Percentiles rank a stretch among this genome's conserved stretches.
Conservation (phyloP, 148 eudicot genomes). For the Polygonum aviculare region DNA sequence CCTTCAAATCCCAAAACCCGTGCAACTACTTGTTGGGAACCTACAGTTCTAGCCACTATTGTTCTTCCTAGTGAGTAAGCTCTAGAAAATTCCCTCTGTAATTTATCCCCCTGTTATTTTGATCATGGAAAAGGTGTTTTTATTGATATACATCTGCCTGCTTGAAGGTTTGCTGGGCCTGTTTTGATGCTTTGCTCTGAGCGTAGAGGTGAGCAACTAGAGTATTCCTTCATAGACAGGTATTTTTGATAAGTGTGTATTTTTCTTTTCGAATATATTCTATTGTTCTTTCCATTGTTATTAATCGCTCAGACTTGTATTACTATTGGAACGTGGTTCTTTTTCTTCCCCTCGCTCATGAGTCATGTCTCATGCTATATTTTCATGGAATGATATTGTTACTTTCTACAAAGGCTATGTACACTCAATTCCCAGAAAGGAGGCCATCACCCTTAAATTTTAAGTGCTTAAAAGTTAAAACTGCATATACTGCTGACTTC, state of each 20-base stretch:
- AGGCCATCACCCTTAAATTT: not conserved
- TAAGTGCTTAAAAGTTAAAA: not conserved
- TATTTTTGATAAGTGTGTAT: constrained; percentile 9
- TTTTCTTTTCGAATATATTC: not conserved
- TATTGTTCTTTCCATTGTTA: not conserved
- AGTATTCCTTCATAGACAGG: constrained; percentile 91
- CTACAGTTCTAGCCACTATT: constrained; percentile 83
- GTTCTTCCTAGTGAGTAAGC: constrained; percentile 99
- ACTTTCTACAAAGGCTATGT: not conserved
- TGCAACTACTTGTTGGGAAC: constrained; percentile 78
- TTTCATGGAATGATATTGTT: too few species aligned
- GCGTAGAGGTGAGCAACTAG: constrained; percentile 93
- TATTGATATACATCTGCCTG: constrained; percentile 9
- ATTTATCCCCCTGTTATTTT: constrained; percentile 4
- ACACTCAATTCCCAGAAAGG: not conserved
- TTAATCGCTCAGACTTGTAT: not conserved
- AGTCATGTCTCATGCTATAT: too few species aligned
- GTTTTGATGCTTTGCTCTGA: constrained; percentile 92
- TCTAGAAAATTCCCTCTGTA: constrained; percentile 40
- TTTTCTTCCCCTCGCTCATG: not conserved
- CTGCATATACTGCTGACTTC: not conserved
- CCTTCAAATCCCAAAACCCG: constrained; percentile 71
- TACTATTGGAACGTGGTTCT: not conserved
- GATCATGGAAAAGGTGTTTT: not conserved
- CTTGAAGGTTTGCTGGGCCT: constrained; percentile 78